Evolutionary conservation across 768 basidiomycete genomes (phyloP), one percentile per base, ranked within the genome.

Genomic region (Botryobasidium botryosum): DNA sequence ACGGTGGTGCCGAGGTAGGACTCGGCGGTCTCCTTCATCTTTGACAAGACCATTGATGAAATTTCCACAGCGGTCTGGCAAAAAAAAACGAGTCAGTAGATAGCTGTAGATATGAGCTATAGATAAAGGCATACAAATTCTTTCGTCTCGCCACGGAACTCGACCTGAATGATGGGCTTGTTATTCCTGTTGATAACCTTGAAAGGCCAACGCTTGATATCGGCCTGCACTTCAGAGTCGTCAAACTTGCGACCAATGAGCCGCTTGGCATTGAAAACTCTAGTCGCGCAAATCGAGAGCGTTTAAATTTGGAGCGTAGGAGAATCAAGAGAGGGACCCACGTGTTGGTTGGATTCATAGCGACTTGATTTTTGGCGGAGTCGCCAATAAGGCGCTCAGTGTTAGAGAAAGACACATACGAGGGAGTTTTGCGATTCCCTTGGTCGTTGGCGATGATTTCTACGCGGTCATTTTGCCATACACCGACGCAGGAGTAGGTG

Each of bases 381-480:
- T 97, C 92, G 57, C 91, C 92, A 60, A 97, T 96, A 54, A 97
- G 74, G 69, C 92, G 90, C 72, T 96, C 92, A 50, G 68, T 79
- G 57, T 86, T 84, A 51, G 85, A 83, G 71, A 92, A 92, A 40
- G 90, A 78, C 63, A 94, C 90, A 62, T 91, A 92, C 5, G 90
- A 92, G 13, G 90, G 88, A 5, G 88, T 92, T 6, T 88, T 92
- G 46, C 88, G 81, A 69, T 92, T 86, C 61, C 84, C 83, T 69
- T 86, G 84, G 64, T 87, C 83, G 58, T 87, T 87, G 66, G 83
- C 83, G 61, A 96, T 96, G 69, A 94, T 94, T 68, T 94, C 91
- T 53, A 94, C 91, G 61, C 91, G 85, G 70, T 97, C 92, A 58
- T 94, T 90, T 72, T 91, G 86, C 90, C 91, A 97, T 51, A 97